phyloP scores from a whole-genome alignment of 2,329 filamentous ascomycete species.

The Penicillium frequentans region DNA sequence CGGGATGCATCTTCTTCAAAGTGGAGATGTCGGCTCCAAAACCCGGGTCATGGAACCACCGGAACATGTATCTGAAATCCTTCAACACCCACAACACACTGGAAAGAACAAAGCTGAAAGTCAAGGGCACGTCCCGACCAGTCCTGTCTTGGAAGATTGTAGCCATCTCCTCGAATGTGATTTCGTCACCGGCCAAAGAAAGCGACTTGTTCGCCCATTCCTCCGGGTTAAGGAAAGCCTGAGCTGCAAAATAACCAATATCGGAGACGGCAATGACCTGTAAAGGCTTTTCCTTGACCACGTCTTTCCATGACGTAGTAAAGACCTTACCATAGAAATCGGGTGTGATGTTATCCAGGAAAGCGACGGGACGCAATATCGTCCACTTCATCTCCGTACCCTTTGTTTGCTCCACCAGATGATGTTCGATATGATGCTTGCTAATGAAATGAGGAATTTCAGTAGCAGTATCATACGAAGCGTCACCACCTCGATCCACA shows the following conservation, averaged over 20 bases:
- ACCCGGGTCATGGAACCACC: slow-evolving; percentile 53
- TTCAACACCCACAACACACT: slow-evolving; percentile 44
- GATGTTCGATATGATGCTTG: slow-evolving; percentile 63
- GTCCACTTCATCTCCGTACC: slow-evolving; percentile 58
- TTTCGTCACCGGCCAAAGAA: slow-evolving; percentile 54
- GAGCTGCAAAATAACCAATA: slow-evolving; percentile 54
- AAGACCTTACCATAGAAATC: slow-evolving; percentile 52
- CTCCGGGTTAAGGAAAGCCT: slow-evolving; percentile 48
- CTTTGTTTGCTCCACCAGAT: slow-evolving; percentile 53
- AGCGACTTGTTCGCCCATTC: slow-evolving; percentile 48
- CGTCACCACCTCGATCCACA: slow-evolving; percentile 63
- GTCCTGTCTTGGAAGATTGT: slow-evolving; percentile 49
- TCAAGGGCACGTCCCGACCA: slow-evolving; percentile 44
- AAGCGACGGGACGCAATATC: slow-evolving; percentile 61
- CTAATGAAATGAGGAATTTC: slow-evolving; percentile 61
- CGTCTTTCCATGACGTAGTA: slow-evolving; percentile 42
- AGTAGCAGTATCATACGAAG: slow-evolving; percentile 53
- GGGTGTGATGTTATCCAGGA: slow-evolving; percentile 59
- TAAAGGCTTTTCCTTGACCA: slow-evolving; percentile 43
- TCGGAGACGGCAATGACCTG: slow-evolving; percentile 49
- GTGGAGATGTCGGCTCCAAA: slow-evolving; percentile 48
- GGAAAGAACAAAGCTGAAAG: slow-evolving; percentile 43
- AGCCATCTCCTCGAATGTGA: slow-evolving; percentile 49
- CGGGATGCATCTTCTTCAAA: slow-evolving; percentile 45
- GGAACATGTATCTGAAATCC: slow-evolving; percentile 50